Conservation (phyloP, 352 stramenopile genomes). For the Globisporangium yorkense region DNA sequence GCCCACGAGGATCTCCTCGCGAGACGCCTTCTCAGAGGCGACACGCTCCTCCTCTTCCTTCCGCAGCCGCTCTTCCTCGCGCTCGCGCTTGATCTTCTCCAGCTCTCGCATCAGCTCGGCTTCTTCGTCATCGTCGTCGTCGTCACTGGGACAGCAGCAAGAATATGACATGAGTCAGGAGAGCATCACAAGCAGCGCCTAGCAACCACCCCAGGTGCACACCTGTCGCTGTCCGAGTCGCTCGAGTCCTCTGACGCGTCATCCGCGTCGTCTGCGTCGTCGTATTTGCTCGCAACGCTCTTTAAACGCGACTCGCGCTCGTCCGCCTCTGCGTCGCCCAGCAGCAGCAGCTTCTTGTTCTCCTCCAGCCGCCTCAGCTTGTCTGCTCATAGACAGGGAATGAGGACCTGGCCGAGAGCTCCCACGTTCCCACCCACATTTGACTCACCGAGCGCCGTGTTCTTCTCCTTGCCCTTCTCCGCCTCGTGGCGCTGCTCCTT, state of each 20-base stretch:
- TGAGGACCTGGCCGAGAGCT: too few species aligned
- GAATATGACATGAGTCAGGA: too few species aligned
- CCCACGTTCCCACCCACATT: too few species aligned
- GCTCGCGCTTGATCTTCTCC: slow-evolving; percentile 97
- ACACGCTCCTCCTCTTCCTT: slow-evolving; percentile 87
- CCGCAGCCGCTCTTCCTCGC: slow-evolving; percentile 88
- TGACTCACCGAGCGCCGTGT: slow-evolving; percentile 70
- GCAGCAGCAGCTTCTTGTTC: slow-evolving; percentile 77
- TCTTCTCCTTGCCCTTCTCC: slow-evolving; percentile 67
- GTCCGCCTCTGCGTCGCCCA: slow-evolving; percentile 68
- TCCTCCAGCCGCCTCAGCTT: slow-evolving; percentile 67
- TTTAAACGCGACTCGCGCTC: slow-evolving; percentile 82
- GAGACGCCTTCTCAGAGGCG: slow-evolving; percentile 69
- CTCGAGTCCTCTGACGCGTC: slow-evolving; percentile 54
- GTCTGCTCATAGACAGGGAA: slow-evolving; percentile 16
- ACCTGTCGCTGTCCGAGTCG: slow-evolving; percentile 77
- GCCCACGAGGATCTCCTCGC: slow-evolving; percentile 91
- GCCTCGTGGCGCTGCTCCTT: slow-evolving; percentile 71
- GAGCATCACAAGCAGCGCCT: background rate
- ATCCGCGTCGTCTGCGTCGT: slow-evolving; percentile 84
- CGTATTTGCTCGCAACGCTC: slow-evolving; percentile 85
- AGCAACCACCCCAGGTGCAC: background rate
- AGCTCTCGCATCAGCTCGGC: slow-evolving; percentile 95
- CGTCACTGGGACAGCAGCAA: slow-evolving; percentile 4
- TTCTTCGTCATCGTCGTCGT: slow-evolving; percentile 96